phyloP scores from a whole-genome alignment of 768 basidiomycete genomes.

The Mrakia blollopis region DNA sequence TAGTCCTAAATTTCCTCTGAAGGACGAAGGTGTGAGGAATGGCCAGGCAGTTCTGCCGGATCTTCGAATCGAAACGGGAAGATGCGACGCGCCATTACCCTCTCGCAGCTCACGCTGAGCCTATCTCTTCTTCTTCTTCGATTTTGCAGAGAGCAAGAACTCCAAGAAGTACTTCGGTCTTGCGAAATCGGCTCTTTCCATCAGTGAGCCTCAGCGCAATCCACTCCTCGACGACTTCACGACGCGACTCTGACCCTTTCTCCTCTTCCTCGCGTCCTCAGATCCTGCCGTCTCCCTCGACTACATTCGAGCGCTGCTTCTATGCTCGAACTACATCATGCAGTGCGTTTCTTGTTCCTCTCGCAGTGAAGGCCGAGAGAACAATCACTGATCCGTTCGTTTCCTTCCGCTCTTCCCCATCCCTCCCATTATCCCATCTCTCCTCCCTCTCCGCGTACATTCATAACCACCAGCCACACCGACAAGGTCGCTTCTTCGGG shows the following conservation, averaged over 20 bases:
- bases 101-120: neutral
- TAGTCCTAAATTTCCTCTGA: no score
- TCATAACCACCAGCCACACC: neutral
- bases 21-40: no score
- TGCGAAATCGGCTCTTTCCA: slow-evolving; percentile 2
- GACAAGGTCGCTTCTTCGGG: neutral
- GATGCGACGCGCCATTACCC: neutral
- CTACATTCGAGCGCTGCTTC: neutral
- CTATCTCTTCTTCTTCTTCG: neutral
- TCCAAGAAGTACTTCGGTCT: slow-evolving; percentile 3
- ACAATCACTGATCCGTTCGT: no score
- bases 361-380: no score
- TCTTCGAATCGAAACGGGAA: no score
- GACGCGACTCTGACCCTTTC: neutral
- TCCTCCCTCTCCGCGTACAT: no score
- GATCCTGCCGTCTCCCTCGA: neutral
- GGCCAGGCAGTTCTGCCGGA: no score
- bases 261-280: neutral
- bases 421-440: no score
- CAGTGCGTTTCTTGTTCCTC: neutral
- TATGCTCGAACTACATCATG: neutral
- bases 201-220: neutral
- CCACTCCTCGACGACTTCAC: neutral
- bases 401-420: no score
- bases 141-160: neutral